Percentiles rank a stretch among this genome's conserved stretches.
Conservation (phyloP, 768 basidiomycete genomes). For the Mycena vitilis region DNA sequence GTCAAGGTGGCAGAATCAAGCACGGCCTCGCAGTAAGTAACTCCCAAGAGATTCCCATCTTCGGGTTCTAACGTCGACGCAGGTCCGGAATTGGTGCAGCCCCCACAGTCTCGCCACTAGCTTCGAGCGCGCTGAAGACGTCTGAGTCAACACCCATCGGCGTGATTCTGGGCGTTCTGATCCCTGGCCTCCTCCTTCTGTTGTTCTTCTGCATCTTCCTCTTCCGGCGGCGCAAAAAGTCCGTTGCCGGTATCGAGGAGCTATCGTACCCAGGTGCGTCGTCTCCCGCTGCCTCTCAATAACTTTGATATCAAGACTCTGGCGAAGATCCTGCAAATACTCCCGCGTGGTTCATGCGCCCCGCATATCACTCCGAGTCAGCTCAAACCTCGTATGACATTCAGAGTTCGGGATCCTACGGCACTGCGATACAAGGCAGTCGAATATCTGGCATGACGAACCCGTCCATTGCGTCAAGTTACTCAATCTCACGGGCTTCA, state of each 20-base stretch:
- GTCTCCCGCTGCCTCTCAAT: background rate
- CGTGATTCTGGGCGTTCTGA: slow-evolving; percentile 9
- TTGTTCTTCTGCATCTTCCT: slow-evolving; percentile 14
- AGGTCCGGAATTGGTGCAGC: slow-evolving; percentile 9
- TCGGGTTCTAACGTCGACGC: background rate
- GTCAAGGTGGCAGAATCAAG: background rate
- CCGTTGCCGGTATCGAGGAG: slow-evolving; percentile 5
- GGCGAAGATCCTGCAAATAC: background rate
- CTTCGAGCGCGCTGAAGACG: background rate
- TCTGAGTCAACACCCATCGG: background rate
- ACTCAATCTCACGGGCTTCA: slow-evolving; percentile 6
- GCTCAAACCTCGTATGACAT: background rate
- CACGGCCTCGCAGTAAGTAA: slow-evolving; percentile 11
- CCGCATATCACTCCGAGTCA: slow-evolving; percentile 17
- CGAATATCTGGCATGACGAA: background rate
- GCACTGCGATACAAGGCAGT: background rate
- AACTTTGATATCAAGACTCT: background rate
- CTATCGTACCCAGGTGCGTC: slow-evolving; percentile 5
- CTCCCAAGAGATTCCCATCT: background rate
- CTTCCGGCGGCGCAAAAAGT: slow-evolving; percentile 7
- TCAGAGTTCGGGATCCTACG: slow-evolving; percentile 7
- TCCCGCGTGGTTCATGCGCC: slow-evolving; percentile 20
- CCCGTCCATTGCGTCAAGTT: background rate
- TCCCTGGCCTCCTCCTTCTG: slow-evolving; percentile 12
- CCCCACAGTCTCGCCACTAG: background rate